A percentile compares a stretch with the other conserved stretches of the same genome.
Conservation (phyloP, 371 early-diverging fungal species). For the Choanephora cucurbitarum region DNA sequence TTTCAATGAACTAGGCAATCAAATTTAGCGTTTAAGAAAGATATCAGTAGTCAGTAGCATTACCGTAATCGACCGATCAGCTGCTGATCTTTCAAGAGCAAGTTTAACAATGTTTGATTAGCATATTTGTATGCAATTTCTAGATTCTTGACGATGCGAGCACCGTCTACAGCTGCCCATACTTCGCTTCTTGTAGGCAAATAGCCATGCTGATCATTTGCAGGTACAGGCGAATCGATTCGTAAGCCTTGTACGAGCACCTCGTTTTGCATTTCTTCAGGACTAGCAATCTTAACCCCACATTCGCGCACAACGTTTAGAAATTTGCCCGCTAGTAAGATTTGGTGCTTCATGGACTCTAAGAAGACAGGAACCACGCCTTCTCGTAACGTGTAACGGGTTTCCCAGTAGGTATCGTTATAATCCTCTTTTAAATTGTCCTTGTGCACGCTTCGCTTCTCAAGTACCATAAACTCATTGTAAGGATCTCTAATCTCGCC, state of each 20-base stretch:
- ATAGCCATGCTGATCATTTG: neutral
- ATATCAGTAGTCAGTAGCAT: no score
- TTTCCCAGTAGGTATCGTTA: constrained; percentile 86
- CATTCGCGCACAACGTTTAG: constrained; percentile 91
- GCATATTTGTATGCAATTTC: constrained; percentile 78
- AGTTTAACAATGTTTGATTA: constrained; percentile 69
- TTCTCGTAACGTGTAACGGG: constrained; percentile 70
- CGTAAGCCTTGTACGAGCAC: constrained; percentile 11
- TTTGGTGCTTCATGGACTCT: constrained; percentile 71
- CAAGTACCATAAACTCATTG: constrained; percentile 90
- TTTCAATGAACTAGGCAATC: constrained; percentile 87
- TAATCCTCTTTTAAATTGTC: constrained; percentile 71
- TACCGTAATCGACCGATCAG: constrained; percentile 76
- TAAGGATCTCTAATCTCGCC: constrained; percentile 86
- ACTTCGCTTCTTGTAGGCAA: constrained; percentile 47
- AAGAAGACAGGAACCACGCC: constrained; percentile 77
- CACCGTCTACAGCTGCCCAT: constrained; percentile 60
- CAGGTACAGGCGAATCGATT: neutral
- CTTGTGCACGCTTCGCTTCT: constrained; percentile 58
- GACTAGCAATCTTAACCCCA: constrained; percentile 60
- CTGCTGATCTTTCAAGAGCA: constrained; percentile 70
- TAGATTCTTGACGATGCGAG: constrained; percentile 69
- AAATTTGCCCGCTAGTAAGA: constrained; percentile 91
- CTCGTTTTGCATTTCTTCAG: constrained; percentile 43
- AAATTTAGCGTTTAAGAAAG: no score